phyloP scores from a whole-genome alignment of 108 stramenopile genomes.

The Cylindrotheca fusiformis region DNA sequence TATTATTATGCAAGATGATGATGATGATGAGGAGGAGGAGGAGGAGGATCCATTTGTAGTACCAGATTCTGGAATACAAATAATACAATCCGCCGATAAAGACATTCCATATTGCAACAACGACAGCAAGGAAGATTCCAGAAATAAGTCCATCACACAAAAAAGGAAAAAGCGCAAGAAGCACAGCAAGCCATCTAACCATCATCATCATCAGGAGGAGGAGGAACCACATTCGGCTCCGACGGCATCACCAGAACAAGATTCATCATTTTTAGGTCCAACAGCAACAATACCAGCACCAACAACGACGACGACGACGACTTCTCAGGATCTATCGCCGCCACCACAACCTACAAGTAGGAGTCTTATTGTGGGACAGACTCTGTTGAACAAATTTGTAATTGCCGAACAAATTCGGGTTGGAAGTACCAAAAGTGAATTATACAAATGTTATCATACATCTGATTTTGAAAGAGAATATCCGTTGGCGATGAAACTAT shows the following conservation, averaged over 20 bases:
- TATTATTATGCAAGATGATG: background rate
- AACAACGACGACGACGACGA: too few relatives aligned
- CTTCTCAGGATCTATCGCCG: too few relatives aligned
- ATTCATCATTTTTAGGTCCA: background rate
- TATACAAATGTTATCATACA: constrained; percentile 1
- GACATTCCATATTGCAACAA: background rate
- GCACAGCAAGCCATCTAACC: background rate
- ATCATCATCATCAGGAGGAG: background rate
- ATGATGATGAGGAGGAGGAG: background rate
- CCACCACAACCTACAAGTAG: too few relatives aligned
- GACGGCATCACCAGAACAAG: background rate
- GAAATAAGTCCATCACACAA: background rate
- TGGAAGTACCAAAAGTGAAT: constrained; percentile 7
- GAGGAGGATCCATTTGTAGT: too few relatives aligned
- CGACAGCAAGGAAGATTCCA: background rate
- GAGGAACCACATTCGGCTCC: background rate
- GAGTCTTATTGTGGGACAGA: constrained; percentile 3
- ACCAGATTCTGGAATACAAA: background rate
- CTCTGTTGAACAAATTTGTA: background rate
- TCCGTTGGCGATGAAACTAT: constrained; percentile 6
- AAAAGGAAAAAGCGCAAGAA: background rate
- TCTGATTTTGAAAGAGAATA: background rate
- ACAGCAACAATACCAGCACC: background rate
- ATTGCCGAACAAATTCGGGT: constrained; percentile 3
- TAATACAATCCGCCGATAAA: background rate